These are phyloP conservation scores for Aspergillus olivimuriae DNA, from an alignment of 495 filamentous ascomycete species.

Conservation along the genomic window DNA sequence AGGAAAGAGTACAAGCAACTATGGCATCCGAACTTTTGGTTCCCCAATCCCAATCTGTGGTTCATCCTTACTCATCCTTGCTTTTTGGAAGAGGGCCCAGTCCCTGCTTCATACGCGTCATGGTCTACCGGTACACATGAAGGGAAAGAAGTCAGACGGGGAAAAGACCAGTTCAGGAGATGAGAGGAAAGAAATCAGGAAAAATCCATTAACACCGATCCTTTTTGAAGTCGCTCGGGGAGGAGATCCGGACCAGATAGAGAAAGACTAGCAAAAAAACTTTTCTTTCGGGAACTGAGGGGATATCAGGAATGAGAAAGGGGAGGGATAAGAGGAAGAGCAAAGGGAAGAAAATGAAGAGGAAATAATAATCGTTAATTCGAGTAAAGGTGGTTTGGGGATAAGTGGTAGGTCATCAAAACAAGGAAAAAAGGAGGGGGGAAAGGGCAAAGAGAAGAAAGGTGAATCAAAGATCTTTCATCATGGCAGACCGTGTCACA, in stretches of 20 bases:
- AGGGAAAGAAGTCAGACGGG: too few species aligned
- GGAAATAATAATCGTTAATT: constrained; percentile 22
- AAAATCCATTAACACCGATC: neutral
- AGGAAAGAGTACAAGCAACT: constrained; percentile 8
- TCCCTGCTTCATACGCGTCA: too few species aligned
- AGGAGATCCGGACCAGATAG: constrained; percentile 15
- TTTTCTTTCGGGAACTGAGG: constrained; percentile 45
- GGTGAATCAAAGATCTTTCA: constrained; percentile 33
- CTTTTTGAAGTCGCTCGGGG: neutral
- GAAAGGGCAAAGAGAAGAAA: constrained; percentile 28
- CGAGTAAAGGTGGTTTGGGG: constrained; percentile 16
- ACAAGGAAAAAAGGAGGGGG: constrained; percentile 12
- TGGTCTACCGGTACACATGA: too few species aligned
- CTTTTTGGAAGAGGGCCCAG: too few species aligned
- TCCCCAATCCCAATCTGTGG: constrained; percentile 16
- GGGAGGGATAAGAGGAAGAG: constrained; percentile 10
- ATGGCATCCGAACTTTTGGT: constrained; percentile 24
- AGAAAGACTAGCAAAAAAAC: constrained; percentile 34
- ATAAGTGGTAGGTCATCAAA: constrained; percentile 36
- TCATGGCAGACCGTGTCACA: constrained; percentile 23
- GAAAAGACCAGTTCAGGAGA: too few species aligned
- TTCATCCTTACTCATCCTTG: constrained; percentile 3
- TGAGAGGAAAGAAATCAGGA: too few species aligned
- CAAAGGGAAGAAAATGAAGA: constrained; percentile 9
- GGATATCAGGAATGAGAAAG: constrained; percentile 45